Evolutionary conservation across 2,329 filamentous ascomycete genomes (phyloP).

Genomic region (Microdochium nivale): DNA sequence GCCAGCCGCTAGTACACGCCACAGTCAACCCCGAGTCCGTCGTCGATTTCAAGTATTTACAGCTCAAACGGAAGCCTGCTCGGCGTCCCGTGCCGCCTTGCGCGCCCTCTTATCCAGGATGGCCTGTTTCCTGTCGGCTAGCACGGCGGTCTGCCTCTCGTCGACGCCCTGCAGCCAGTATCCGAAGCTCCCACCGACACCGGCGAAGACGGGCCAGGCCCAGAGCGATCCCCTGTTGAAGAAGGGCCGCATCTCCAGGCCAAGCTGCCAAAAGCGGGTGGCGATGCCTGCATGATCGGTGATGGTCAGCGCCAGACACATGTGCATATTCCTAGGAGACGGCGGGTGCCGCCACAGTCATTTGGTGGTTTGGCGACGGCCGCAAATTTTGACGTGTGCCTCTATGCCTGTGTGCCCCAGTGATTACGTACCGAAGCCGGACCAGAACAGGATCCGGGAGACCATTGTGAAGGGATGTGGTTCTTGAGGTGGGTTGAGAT

Average conservation of each 20-base stretch:
- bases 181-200: slow-evolving; percentile 82
- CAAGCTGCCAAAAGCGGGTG: slow-evolving; percentile 91
- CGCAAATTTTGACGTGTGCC: too few relatives aligned
- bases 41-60: neutral
- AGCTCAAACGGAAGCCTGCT: slow-evolving; percentile 7
- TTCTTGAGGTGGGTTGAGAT: neutral
- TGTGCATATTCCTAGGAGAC: too few relatives aligned
- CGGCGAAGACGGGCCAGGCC: slow-evolving; percentile 86
- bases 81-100: slow-evolving; percentile 58
- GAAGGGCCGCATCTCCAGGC: slow-evolving; percentile 95
- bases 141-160: slow-evolving; percentile 65
- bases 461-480: slow-evolving; percentile 39
- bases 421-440: slow-evolving; percentile 76
- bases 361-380: too few relatives aligned
- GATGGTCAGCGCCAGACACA: too few relatives aligned
- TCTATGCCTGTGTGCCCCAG: too few relatives aligned
- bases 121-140: slow-evolving; percentile 69
- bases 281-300: slow-evolving; percentile 59
- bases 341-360: too few relatives aligned
- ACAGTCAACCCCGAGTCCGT: too few relatives aligned
- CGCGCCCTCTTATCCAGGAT: slow-evolving; percentile 86
- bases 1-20: too few relatives aligned
- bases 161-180: slow-evolving; percentile 96
- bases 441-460: slow-evolving; percentile 69
- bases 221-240: slow-evolving; percentile 78